Evolutionary conservation across 2,329 filamentous ascomycete genomes (phyloP), one percentile per base, ranked within the genome.

Genomic region (Dryadomyces sulphureus): DNA sequence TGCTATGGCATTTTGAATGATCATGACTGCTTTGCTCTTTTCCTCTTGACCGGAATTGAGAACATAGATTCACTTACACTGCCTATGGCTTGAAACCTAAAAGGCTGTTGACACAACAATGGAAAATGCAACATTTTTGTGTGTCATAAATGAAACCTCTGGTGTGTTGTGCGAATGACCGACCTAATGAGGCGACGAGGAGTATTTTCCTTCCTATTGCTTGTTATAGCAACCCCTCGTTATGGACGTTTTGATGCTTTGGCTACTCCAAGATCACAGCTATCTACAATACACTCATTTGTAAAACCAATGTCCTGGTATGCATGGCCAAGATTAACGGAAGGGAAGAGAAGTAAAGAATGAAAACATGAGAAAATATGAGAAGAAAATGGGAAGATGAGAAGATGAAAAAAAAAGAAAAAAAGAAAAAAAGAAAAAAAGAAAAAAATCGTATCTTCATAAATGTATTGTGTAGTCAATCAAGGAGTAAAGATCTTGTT

Each of bases 401-500:
- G 16, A 7, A 9, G 16, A 32, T 32, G 11, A 7, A 36, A 36
- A 12, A 9, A 35, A 35, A 8, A 5, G 8, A 12, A 35, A 9
- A 7, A 35, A n/a, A 35, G 12, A 7, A 7, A 30, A 30, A 30
- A 30, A 12, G 12, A 30, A 7, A 7, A 30, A 30, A 32, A 32
- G 4, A 12, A 32, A 32, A 32, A 32, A 14, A 9, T 32, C 9
- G 27, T 12, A 32, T 9, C 9, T 14, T 32, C n/a, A n/a, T n/a
- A n/a, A n/a, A n/a, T n/a, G n/a, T n/a, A n/a, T n/a, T n/a, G n/a
- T n/a, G n/a, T n/a, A n/a, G n/a, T n/a, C n/a, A n/a, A n/a, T n/a
- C n/a, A 45, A 5, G 45, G 43, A 9, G 48, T 49, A 17, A 47
- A 47, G 6, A 54, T 52, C 32, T 48, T 50, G 11, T 17, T 14